Evolutionary conservation across 345 rosid genomes (phyloP).

Genomic region (Angophora floribunda): DNA sequence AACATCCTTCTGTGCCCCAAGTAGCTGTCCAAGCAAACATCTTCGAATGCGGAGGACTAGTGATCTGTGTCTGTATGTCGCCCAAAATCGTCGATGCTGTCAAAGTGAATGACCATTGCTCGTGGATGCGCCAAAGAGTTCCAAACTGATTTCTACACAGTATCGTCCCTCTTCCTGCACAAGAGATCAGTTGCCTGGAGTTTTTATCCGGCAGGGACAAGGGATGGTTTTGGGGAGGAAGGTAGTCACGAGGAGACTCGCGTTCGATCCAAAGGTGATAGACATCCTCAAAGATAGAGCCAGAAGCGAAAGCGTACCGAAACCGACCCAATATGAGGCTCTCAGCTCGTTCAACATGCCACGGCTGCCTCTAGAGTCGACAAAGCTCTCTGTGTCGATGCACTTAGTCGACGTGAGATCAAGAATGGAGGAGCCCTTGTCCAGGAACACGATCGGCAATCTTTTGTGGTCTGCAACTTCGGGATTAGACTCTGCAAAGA

Average conservation of each 20-base stretch:
- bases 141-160: background rate
- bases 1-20: background rate
- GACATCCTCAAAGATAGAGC: background rate
- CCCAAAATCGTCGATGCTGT: background rate
- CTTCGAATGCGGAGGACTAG: constrained; percentile 4
- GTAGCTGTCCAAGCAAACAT: background rate
- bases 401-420: background rate
- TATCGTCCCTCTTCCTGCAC: background rate
- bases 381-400: background rate
- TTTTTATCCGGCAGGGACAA: background rate
- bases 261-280: background rate
- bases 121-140: background rate
- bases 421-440: background rate
- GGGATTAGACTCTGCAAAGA: background rate
- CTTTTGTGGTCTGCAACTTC: background rate
- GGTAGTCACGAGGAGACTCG: background rate
- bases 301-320: background rate
- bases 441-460: background rate
- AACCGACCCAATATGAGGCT: background rate
- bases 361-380: background rate
- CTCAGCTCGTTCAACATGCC: background rate
- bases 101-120: background rate
- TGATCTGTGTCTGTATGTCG: background rate
- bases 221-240: constrained; percentile 1
- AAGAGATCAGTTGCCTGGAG: background rate